phyloP scores from a whole-genome alignment of 495 filamentous ascomycete genomes.

The Pseudomonodictys pantanalensis region DNA sequence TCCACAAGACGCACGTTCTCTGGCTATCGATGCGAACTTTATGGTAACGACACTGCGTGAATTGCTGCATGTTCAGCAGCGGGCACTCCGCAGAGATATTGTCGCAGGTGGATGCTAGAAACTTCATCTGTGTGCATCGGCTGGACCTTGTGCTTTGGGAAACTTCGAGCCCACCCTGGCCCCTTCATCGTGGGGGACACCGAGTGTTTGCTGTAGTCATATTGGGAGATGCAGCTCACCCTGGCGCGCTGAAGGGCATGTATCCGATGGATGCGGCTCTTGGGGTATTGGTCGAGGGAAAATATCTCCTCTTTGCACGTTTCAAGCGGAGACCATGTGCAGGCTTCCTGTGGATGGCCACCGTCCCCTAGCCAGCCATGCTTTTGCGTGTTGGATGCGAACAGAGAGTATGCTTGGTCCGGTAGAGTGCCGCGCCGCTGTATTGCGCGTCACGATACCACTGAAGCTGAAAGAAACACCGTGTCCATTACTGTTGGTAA shows the following conservation, averaged over 20 bases:
- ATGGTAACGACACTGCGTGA: neutral
- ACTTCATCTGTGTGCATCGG: neutral
- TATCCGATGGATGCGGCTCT: neutral
- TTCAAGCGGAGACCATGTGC: neutral
- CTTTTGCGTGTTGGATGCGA: neutral
- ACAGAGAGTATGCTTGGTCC: neutral
- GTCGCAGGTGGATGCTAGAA: neutral
- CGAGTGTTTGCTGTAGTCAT: neutral
- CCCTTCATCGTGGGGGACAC: neutral
- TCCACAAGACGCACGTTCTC: conserved; percentile 5
- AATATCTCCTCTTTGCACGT: neutral
- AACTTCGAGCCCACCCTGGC: too few species aligned
- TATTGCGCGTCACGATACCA: neutral
- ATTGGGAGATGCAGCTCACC: neutral
- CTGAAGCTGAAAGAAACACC: neutral
- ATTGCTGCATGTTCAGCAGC: conserved; percentile 1
- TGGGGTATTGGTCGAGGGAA: neutral
- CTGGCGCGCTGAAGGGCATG: neutral
- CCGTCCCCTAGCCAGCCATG: too few species aligned
- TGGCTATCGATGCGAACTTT: neutral
- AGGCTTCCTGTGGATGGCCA: neutral
- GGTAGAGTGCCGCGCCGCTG: neutral
- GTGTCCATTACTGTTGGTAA: neutral
- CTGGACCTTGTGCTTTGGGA: neutral
- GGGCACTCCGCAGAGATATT: conserved; percentile 2